These are phyloP conservation scores for Magnolia changhungtana DNA, from an alignment of 164 flowering plant species.

Conservation along the genomic window DNA sequence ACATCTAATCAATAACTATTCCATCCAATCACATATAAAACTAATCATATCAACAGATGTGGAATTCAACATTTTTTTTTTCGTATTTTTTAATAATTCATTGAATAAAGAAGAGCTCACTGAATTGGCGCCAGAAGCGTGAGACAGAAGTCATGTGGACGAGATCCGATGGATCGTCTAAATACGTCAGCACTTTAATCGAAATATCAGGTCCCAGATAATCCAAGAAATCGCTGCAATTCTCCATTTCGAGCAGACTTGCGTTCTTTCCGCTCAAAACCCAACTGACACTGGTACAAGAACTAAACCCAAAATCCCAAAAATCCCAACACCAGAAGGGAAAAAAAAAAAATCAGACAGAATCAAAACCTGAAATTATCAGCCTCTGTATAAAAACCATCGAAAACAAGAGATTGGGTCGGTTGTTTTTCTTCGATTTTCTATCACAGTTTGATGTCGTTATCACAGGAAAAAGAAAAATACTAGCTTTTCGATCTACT, in stretches of 20 bases:
- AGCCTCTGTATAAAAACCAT: too few species aligned
- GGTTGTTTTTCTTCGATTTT: too few species aligned
- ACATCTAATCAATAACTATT: too few species aligned
- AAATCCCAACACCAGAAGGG: not conserved
- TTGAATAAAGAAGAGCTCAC: slow-evolving; percentile 31
- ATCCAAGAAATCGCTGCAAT: slow-evolving; percentile 40
- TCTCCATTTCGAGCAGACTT: slow-evolving; percentile 26
- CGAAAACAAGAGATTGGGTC: too few species aligned
- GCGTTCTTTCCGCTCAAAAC: not conserved
- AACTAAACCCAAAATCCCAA: not conserved
- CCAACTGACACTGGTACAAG: not conserved
- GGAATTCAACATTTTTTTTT: too few species aligned
- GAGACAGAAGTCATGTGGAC: slow-evolving; percentile 59
- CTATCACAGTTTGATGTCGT: too few species aligned
- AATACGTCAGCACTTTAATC: slow-evolving; percentile 29
- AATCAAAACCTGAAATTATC: too few species aligned
- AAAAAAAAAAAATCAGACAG: too few species aligned
- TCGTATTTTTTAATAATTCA: too few species aligned
- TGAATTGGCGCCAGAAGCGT: slow-evolving; percentile 53
- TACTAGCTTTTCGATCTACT: not conserved
- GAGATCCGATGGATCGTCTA: slow-evolving; percentile 67
- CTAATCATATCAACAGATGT: too few species aligned
- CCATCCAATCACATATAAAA: too few species aligned
- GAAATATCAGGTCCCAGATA: slow-evolving; percentile 45
- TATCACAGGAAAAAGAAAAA: too few species aligned